Percentiles rank a stretch among this genome's conserved stretches.
Conservation (phyloP, 2,329 filamentous ascomycete species). For the Remersonia thermophila region DNA sequence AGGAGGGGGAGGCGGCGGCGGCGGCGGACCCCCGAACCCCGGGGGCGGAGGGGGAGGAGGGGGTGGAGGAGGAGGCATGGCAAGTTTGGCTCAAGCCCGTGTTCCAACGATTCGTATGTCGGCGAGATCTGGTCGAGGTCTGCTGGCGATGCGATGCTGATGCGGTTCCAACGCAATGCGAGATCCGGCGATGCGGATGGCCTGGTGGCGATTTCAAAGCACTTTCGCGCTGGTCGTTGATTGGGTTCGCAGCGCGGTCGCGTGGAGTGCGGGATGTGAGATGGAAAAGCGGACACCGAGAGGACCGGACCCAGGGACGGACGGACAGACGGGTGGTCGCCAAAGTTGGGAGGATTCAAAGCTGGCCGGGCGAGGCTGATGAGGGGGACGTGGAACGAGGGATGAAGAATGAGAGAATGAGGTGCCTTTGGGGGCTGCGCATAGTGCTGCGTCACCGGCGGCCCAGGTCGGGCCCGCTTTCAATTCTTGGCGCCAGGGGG, state of each 20-base stretch:
- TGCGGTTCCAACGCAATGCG: too few species aligned
- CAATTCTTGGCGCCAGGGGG: too few species aligned
- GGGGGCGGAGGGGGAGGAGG: conserved; percentile 56
- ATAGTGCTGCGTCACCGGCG: conserved; percentile 2
- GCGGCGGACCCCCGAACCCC: conserved; percentile 43
- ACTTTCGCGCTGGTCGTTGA: too few species aligned
- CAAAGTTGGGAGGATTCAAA: too few species aligned
- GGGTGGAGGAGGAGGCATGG: conserved; percentile 48
- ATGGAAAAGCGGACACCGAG: too few species aligned
- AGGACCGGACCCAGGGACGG: too few species aligned
- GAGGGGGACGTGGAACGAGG: not conserved
- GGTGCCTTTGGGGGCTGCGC: not conserved
- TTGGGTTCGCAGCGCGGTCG: too few species aligned
- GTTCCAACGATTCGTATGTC: too few species aligned
- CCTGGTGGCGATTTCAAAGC: too few species aligned
- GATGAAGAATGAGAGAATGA: not conserved
- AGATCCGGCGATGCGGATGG: too few species aligned
- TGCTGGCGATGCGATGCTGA: not conserved
- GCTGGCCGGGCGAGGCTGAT: not conserved
- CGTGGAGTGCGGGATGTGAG: too few species aligned
- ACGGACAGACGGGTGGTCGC: too few species aligned
- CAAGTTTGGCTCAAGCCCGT: not conserved
- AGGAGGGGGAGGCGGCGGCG: conserved; percentile 49
- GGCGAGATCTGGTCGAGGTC: not conserved
- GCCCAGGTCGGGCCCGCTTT: not conserved